Base-by-base conservation (phyloP, 2,329 filamentous ascomycete species). In the Xylariaceae sp. region DNA sequence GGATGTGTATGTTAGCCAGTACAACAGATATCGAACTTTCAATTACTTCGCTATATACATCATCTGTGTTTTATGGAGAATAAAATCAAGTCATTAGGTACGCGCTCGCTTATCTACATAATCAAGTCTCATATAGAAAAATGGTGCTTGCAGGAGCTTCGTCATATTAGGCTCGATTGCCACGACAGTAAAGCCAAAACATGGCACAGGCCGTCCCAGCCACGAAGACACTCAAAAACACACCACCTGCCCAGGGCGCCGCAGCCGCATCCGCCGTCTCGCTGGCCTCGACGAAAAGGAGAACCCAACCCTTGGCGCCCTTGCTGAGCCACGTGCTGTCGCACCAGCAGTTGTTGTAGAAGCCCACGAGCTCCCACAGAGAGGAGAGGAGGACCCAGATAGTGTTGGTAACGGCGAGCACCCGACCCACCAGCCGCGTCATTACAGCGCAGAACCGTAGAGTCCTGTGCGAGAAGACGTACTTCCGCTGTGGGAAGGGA, bases 341-440 rank as follows among this genome's bases (percentile, higher is more conserved):
- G 34, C 41, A 51, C 40, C 45, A 52, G 40, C 48, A 51, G 19
- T 48, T 50, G 34, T 50, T 46, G 27, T 51, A 51, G 29, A 51
- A 51, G 9, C 48, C 48, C 11, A 46, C 43, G 5, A 51, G 46
- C 38, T 51, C 48, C 19, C 40, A 47, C 16, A 51, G 16, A 2
- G 48, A 47, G 14, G 43, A 44, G n/a, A 47, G 26, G 11, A 51
- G 17, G 14, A 51, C 40, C 46, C 44, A 51, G 2, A 36, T 2
- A 3, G 46, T 41, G 21, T 51, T 51, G 23, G 26, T 11, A 3
- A 49, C 26, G 4, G 44, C 41, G 3, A 51, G 26, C 2, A 37
- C 26, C 14, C 47, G 36, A 9, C 46, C 48, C 3, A 38, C 17
- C 3, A 49, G 23, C 7, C 46, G 38, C 5, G 46, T 48, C 4